Conservation (phyloP, 148 eudicot species). For the Diospyros lotus region DNA sequence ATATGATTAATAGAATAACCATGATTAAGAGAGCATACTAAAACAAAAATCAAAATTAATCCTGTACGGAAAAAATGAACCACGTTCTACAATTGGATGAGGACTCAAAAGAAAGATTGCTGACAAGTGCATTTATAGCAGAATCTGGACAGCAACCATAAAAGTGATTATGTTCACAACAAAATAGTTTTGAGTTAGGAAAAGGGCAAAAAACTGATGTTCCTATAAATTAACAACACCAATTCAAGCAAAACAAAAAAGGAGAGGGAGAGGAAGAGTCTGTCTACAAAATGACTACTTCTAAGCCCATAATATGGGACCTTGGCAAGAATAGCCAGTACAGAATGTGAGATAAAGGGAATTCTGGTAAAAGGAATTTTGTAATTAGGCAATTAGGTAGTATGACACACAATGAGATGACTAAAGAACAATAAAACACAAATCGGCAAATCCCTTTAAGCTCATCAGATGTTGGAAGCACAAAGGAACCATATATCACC, state of each 20-base stretch:
- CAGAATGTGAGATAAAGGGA: too few relatives aligned
- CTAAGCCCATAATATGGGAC: too few relatives aligned
- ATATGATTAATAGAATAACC: constrained; percentile 10
- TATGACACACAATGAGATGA: too few relatives aligned
- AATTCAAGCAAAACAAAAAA: too few relatives aligned
- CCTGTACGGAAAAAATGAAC: not conserved
- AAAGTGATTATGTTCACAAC: not conserved
- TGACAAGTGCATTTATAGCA: constrained; percentile 4
- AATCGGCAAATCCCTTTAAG: not conserved
- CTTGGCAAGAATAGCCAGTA: too few relatives aligned
- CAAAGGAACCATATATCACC: not conserved
- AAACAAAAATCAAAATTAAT: not conserved
- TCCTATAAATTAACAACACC: too few relatives aligned
- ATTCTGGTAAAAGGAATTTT: too few relatives aligned
- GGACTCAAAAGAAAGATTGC: not conserved
- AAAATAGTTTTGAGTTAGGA: too few relatives aligned
- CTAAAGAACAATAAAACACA: not conserved
- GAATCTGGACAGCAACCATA: not conserved
- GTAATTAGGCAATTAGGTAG: too few relatives aligned
- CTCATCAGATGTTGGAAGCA: not conserved
- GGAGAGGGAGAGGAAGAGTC: too few relatives aligned
- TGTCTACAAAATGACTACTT: too few relatives aligned
- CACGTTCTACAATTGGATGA: not conserved
- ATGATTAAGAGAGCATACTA: not conserved
- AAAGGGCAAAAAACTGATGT: too few relatives aligned